Conservation (phyloP, 2,329 filamentous ascomycete genomes). For the Neonectria hederae region DNA sequence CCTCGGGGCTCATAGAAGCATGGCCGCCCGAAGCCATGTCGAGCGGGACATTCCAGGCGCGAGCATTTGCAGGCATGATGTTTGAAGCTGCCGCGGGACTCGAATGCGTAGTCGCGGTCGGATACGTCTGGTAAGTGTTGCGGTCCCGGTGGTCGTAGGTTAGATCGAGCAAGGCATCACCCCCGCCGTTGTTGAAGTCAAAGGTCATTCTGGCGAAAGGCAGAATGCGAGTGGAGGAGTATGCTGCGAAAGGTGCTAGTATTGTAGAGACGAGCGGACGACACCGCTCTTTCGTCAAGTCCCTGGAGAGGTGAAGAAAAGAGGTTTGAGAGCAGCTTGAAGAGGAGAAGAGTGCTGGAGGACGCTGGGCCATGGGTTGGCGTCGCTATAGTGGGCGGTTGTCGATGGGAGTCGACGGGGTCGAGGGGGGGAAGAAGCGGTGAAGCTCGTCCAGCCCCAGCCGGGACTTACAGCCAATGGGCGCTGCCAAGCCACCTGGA, state of each 20-base stretch:
- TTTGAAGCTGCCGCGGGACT: slow-evolving; percentile 46
- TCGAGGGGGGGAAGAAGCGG: slow-evolving; percentile 47
- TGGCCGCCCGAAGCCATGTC: slow-evolving; percentile 60
- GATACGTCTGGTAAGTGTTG: slow-evolving; percentile 51
- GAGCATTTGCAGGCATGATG: slow-evolving; percentile 48
- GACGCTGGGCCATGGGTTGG: slow-evolving; percentile 38
- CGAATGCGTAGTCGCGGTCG: slow-evolving; percentile 44
- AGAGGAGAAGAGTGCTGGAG: slow-evolving; percentile 42
- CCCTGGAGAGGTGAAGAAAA: slow-evolving; percentile 43
- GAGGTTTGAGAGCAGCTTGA: slow-evolving; percentile 43
- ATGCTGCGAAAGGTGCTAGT: slow-evolving; percentile 45
- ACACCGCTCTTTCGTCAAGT: slow-evolving; percentile 57
- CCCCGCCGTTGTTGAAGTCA: slow-evolving; percentile 67
- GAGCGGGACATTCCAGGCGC: slow-evolving; percentile 62
- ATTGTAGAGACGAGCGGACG: slow-evolving; percentile 51
- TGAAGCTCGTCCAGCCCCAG: slow-evolving; percentile 49
- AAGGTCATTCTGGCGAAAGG: slow-evolving; percentile 60
- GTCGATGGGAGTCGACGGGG: slow-evolving; percentile 39
- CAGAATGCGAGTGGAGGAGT: slow-evolving; percentile 46
- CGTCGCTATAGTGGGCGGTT: slow-evolving; percentile 40
- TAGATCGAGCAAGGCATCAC: slow-evolving; percentile 70
- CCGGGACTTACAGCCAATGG: slow-evolving; percentile 49
- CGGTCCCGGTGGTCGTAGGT: slow-evolving; percentile 68
- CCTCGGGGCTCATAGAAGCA: slow-evolving; percentile 61
- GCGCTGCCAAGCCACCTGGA: slow-evolving; percentile 42